Conservation (phyloP, 2,329 filamentous ascomycete species). For the Apiospora aurea region DNA sequence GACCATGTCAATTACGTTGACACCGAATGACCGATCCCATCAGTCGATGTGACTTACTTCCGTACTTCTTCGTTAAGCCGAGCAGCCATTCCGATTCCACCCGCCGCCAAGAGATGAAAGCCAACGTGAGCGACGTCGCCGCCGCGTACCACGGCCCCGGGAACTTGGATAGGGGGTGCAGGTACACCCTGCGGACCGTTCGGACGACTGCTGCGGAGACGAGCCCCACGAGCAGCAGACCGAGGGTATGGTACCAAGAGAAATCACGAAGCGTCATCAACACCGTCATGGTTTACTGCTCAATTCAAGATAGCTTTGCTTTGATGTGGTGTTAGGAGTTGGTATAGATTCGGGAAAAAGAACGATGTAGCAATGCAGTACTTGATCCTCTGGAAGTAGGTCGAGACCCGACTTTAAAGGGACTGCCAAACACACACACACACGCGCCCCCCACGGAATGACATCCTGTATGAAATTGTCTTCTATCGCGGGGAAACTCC, state of each 20-base stretch:
- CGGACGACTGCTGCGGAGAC: not conserved
- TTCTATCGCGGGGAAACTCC: not conserved
- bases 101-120: conserved; percentile 31
- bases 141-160: conserved; percentile 35
- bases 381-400: not conserved
- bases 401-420: not conserved
- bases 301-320: not conserved
- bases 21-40: not conserved
- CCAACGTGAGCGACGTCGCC: conserved; percentile 32
- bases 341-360: too few relatives aligned
- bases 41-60: conserved; percentile 17
- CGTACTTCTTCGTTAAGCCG: conserved; percentile 33
- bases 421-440: not conserved
- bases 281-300: not conserved
- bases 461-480: not conserved
- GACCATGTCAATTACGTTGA: not conserved
- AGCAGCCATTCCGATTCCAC: conserved; percentile 36
- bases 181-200: conserved; percentile 32
- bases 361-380: not conserved
- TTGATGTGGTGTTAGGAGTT: not conserved
- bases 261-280: not conserved
- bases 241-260: not conserved
- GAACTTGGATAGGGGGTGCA: conserved; percentile 33
- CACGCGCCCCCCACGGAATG: not conserved
- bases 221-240: not conserved